Percentiles rank a stretch among this genome's conserved stretches.
These are phyloP conservation scores for Tricholoma bakamatsutake DNA, from an alignment of 768 basidiomycete species.

Conservation along the genomic window DNA sequence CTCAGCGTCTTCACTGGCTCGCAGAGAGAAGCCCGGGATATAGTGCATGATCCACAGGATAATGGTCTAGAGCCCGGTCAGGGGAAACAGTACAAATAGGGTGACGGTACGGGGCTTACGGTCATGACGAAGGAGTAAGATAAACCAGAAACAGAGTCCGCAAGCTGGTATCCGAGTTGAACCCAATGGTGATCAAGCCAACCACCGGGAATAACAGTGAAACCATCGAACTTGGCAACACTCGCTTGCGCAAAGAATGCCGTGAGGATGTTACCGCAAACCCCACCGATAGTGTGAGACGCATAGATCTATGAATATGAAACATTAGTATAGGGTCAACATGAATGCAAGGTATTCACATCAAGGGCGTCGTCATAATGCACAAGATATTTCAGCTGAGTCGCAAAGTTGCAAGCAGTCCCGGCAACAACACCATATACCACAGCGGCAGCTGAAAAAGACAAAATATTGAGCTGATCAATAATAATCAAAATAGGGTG, in stretches of 20 bases:
- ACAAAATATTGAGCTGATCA: neutral
- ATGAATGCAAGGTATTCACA: conserved; percentile 32
- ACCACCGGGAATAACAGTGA: conserved; percentile 62
- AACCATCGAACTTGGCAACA: conserved; percentile 78
- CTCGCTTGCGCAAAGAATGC: conserved; percentile 81
- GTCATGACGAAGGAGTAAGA: conserved; percentile 74
- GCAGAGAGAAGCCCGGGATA: conserved; percentile 75
- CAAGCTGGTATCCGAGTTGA: conserved; percentile 85
- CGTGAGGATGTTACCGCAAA: conserved; percentile 80
- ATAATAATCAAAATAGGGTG: neutral
- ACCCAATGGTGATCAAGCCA: conserved; percentile 82
- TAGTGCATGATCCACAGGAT: conserved; percentile 87
- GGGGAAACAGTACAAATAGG: neutral
- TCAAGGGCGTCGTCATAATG: conserved; percentile 78
- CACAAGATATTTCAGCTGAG: conserved; percentile 82
- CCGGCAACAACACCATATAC: conserved; percentile 83
- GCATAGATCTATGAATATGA: conserved; percentile 69
- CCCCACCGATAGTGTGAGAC: conserved; percentile 71
- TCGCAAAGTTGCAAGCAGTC: conserved; percentile 90
- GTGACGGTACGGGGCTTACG: conserved; percentile 32
- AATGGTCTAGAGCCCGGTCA: conserved; percentile 43
- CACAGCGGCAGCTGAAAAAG: conserved; percentile 61
- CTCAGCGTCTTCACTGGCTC: conserved; percentile 58
- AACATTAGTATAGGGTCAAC: neutral
- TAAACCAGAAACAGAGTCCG: conserved; percentile 61